Conservation (phyloP, 371 early-diverging fungal genomes). For the Mortierella sp. region DNA sequence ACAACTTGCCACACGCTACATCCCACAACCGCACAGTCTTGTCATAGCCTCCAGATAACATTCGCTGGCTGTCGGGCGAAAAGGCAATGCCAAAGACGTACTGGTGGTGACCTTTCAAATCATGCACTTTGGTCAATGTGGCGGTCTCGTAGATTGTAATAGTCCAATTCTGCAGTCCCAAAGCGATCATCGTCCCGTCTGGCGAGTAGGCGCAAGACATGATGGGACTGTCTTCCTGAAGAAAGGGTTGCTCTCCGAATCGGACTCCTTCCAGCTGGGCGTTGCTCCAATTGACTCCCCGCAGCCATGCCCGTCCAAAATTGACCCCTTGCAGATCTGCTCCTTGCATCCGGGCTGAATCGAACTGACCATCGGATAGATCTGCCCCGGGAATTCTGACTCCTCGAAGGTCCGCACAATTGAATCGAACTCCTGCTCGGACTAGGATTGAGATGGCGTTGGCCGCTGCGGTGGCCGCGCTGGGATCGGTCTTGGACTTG, state of each 20-base stretch:
- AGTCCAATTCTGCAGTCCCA: neutral
- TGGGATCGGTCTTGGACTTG: neutral
- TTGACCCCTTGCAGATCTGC: neutral
- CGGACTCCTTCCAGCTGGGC: neutral
- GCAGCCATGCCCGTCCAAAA: neutral
- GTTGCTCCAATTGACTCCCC: neutral
- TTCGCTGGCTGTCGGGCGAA: neutral
- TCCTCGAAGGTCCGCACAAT: neutral
- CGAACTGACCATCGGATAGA: neutral
- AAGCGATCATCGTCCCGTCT: neutral
- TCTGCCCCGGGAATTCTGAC: neutral
- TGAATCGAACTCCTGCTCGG: neutral
- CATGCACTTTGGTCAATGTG: neutral
- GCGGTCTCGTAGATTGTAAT: neutral
- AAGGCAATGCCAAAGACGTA: neutral
- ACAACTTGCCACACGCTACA: neutral
- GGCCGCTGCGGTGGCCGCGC: neutral
- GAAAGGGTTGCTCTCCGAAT: neutral
- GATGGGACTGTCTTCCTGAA: neutral
- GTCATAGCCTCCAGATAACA: neutral
- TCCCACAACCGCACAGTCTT: too few relatives aligned
- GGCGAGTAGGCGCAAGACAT: neutral
- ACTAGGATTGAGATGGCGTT: conserved; percentile 27
- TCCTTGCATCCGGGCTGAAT: neutral
- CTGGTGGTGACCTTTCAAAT: neutral